These are phyloP conservation scores for Colletotrichum australisinense DNA, from an alignment of 2,329 filamentous ascomycete genomes.

Conservation along the genomic window DNA sequence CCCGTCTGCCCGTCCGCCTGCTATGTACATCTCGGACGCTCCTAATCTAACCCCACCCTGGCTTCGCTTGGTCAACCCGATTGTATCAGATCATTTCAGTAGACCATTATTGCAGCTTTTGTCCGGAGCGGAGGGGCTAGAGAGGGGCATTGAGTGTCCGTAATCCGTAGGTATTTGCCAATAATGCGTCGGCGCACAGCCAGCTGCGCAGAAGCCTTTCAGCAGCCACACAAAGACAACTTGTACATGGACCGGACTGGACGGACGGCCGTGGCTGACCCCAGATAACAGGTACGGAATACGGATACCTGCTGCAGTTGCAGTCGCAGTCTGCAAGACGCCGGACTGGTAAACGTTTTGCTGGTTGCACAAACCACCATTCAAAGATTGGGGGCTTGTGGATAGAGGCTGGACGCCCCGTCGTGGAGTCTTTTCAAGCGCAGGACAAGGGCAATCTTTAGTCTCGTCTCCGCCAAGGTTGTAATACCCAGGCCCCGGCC, in stretches of 20 bases:
- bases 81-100: slow-evolving; percentile 18
- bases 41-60: slow-evolving; percentile 11
- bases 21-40: slow-evolving; percentile 13
- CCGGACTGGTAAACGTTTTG: background rate
- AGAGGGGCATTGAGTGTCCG: slow-evolving; percentile 11
- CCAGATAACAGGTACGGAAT: background rate
- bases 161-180: too few relatives aligned
- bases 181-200: slow-evolving; percentile 4
- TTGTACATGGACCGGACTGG: background rate
- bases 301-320: too few relatives aligned
- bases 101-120: background rate
- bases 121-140: slow-evolving; percentile 7
- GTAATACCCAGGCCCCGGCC: slow-evolving; percentile 10
- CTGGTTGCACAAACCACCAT: slow-evolving; percentile 5
- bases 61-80: slow-evolving; percentile 12
- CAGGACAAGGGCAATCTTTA: slow-evolving; percentile 17
- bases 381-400: slow-evolving; percentile 1
- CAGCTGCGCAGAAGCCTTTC: background rate
- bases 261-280: slow-evolving; percentile 1
- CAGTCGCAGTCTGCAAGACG: background rate
- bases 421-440: background rate
- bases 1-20: background rate
- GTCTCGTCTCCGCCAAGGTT: slow-evolving; percentile 17
- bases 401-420: background rate
- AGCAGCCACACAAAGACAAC: slow-evolving; percentile 8